Evolutionary conservation across 148 eudicot species (phyloP), one percentile per base, ranked within the genome.

Genomic region (Agrostemma githago): DNA sequence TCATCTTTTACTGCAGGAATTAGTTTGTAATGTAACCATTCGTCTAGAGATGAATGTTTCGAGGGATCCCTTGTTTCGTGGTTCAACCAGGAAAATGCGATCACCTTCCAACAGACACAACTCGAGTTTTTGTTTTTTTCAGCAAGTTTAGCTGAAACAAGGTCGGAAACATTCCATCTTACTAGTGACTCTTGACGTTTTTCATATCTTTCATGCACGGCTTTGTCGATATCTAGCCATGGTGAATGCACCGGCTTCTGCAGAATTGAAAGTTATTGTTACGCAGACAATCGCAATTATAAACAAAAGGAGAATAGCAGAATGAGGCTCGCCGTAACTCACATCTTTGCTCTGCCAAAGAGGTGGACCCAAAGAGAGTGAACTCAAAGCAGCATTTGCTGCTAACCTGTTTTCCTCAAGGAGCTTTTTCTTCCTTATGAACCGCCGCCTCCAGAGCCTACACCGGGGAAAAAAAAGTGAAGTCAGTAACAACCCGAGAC

Each of bases 101-200:
- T 63, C 16, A 90, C 66, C 84, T 95, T 95, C 99, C 99, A 95
- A 83, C 99, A 90, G 77, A 87, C 77, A 84, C 96, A 90, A 71
- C 82, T 86, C 3, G 91, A 78, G 71, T 75, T 79, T 15, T 83
- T 77, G 73, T 86, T 84, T 74, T 76, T 88, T 80, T 71, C 83
- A 82, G 74, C 67, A 72, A 95, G 97, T 42, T 72, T 77, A 74
- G 78, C 80, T 6, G 88, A 89, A 73, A 90, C 80, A 62, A 90
- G 82, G 26, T 92, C 92, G 38, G 92, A 86, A 68, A 91, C 88
- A 84, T 90, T 90, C 74, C 93, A 79, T 73, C 87, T 88, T 51
- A 87, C 86, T 92, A 87, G 80, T 64, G 93, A 90, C 72, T 75
- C 81, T 75, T 86, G 89, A 72, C 80, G 84, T 59, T 85, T 92